These are phyloP conservation scores for Cryptosporidium tyzzeri DNA, from an alignment of 169 alveolate genomes.

Conservation along the genomic window DNA sequence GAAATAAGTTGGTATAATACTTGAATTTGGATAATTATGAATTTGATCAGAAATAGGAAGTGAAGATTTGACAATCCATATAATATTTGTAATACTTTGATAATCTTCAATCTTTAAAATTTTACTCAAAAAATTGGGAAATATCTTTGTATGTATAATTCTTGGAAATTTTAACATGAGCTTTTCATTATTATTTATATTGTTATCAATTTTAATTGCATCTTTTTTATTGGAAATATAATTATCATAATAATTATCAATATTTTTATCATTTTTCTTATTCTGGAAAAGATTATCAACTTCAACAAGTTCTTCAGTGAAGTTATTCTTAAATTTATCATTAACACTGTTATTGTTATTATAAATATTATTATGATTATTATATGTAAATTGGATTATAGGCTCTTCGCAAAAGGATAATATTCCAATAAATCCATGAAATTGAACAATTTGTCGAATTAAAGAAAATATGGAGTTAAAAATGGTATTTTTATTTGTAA, in stretches of 20 bases:
- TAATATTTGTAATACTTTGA: conserved; percentile 4
- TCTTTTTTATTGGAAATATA: background rate
- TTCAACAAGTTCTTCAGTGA: conserved; percentile 46
- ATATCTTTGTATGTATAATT: background rate
- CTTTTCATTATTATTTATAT: background rate
- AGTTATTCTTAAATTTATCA: conserved; percentile 2
- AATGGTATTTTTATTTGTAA: conserved; percentile 17
- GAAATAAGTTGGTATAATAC: conserved; percentile 43
- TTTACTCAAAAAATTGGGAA: conserved; percentile 15
- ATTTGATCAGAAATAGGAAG: conserved; percentile 49
- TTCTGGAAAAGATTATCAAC: background rate
- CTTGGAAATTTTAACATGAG: conserved; percentile 29
- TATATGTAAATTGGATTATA: background rate
- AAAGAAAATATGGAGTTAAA: conserved; percentile 31
- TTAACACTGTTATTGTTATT: background rate
- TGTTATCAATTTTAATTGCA: background rate
- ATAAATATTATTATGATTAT: background rate
- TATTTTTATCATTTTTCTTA: background rate
- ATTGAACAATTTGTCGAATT: conserved; percentile 9
- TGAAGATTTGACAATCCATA: conserved; percentile 45
- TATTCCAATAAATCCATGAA: conserved; percentile 33
- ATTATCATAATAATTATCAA: background rate
- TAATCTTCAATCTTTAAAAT: background rate
- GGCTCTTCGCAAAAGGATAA: conserved; percentile 22
- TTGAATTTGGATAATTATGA: conserved; percentile 30